A percentile compares a stretch with the other conserved stretches of the same genome.
Evolutionary conservation across 495 filamentous ascomycete species (phyloP).

Genomic region (Aspergillus avenaceus): DNA sequence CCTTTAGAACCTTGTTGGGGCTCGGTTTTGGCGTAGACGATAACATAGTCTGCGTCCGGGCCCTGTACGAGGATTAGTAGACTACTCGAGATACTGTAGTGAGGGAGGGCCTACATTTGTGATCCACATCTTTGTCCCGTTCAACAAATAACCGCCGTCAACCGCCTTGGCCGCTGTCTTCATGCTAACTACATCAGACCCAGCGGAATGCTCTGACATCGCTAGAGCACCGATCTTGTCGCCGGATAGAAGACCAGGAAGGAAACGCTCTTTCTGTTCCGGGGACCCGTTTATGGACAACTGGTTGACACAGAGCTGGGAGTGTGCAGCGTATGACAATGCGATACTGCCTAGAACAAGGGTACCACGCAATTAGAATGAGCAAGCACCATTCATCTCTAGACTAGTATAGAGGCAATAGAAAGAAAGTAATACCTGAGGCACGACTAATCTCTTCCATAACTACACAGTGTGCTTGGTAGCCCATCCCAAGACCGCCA

Average conservation of each 20-base stretch:
- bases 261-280: constrained; percentile 73
- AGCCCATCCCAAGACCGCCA: constrained; percentile 87
- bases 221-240: constrained; percentile 84
- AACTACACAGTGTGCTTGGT: constrained; percentile 94
- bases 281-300: constrained; percentile 81
- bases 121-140: constrained; percentile 99
- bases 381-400: too few species aligned
- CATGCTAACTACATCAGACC: constrained; percentile 95
- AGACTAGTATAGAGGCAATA: not conserved
- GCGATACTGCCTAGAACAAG: constrained; percentile 67
- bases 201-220: constrained; percentile 91
- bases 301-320: constrained; percentile 95
- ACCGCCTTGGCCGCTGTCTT: constrained; percentile 73
- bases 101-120: constrained; percentile 62
- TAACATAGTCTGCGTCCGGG: constrained; percentile 81
- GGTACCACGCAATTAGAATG: too few species aligned
- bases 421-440: constrained; percentile 41
- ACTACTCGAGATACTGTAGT: not conserved
- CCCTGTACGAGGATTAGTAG: constrained; percentile 46
- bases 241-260: constrained; percentile 80
- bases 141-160: constrained; percentile 81
- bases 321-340: constrained; percentile 92
- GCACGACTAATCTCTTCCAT: constrained; percentile 85
- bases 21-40: constrained; percentile 94
- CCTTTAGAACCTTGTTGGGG: constrained; percentile 80